These are phyloP conservation scores for Schoenoplectus triqueter DNA, from an alignment of 202 grass and related monocot genomes.

Conservation along the genomic window DNA sequence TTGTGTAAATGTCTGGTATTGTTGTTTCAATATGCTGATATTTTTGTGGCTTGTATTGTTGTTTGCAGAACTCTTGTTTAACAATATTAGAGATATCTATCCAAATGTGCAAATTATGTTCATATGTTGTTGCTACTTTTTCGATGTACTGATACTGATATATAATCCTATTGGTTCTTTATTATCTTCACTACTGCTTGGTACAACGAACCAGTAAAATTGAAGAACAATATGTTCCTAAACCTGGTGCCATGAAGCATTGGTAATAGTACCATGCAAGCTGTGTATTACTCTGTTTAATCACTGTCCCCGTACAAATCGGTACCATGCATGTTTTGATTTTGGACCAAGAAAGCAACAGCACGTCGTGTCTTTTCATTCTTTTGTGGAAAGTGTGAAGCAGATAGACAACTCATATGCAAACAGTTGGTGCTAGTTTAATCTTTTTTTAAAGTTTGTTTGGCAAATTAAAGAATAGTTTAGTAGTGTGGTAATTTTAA, in stretches of 20 bases:
- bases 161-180: background rate
- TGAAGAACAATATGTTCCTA: background rate
- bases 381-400: background rate
- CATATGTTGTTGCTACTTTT: background rate
- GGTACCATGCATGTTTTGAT: background rate
- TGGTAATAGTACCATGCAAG: background rate
- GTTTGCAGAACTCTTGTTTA: constrained; percentile 31
- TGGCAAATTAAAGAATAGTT: too few relatives aligned
- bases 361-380: background rate
- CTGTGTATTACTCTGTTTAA: constrained; percentile 4
- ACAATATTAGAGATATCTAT: constrained; percentile 30
- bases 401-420: too few relatives aligned
- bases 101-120: constrained; percentile 26
- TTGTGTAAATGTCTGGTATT: constrained; percentile 43
- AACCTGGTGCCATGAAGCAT: constrained; percentile 7
- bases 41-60: constrained; percentile 38
- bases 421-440: too few relatives aligned
- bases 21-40: constrained; percentile 13
- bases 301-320: background rate
- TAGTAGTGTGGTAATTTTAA: too few relatives aligned
- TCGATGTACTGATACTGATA: background rate
- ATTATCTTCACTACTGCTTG: background rate
- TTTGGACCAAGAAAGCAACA: background rate
- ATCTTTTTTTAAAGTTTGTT: too few relatives aligned
- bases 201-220: background rate